These are phyloP conservation scores for Eucalyptus pauciflora DNA, from an alignment of 345 rosid genomes.

Conservation along the genomic window DNA sequence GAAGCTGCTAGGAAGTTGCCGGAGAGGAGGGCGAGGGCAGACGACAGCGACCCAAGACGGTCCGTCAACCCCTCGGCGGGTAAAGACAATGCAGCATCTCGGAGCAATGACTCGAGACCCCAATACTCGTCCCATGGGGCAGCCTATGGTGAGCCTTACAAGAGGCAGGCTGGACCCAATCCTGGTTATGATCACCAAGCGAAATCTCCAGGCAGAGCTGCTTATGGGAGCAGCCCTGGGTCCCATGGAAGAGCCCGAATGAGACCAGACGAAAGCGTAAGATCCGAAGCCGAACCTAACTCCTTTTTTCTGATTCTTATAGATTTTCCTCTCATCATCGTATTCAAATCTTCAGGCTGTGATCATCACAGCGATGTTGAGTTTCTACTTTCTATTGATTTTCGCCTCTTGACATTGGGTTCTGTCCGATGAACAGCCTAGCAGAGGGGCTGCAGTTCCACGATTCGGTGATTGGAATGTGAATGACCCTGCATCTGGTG, in stretches of 20 bases:
- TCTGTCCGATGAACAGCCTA: constrained; percentile 20
- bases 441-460: constrained; percentile 61
- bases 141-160: constrained; percentile 18
- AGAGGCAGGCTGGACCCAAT: constrained; percentile 13
- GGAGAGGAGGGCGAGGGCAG: constrained; percentile 15
- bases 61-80: constrained; percentile 34
- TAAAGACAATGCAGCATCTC: constrained; percentile 17
- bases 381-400: background rate
- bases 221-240: constrained; percentile 21
- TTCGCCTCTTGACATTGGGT: background rate
- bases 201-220: constrained; percentile 11
- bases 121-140: constrained; percentile 37
- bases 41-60: constrained; percentile 23
- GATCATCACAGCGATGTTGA: background rate
- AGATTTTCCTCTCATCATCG: background rate
- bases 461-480: constrained; percentile 91
- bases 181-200: constrained; percentile 35
- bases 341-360: background rate
- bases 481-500: constrained; percentile 61
- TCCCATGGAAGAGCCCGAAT: constrained; percentile 28
- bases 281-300: background rate
- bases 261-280: constrained; percentile 6
- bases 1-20: constrained; percentile 6
- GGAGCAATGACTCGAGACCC: constrained; percentile 12
- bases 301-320: background rate